These are phyloP conservation scores for Astrothelium subdiscretum DNA, from an alignment of 495 filamentous ascomycete species.

Conservation along the genomic window DNA sequence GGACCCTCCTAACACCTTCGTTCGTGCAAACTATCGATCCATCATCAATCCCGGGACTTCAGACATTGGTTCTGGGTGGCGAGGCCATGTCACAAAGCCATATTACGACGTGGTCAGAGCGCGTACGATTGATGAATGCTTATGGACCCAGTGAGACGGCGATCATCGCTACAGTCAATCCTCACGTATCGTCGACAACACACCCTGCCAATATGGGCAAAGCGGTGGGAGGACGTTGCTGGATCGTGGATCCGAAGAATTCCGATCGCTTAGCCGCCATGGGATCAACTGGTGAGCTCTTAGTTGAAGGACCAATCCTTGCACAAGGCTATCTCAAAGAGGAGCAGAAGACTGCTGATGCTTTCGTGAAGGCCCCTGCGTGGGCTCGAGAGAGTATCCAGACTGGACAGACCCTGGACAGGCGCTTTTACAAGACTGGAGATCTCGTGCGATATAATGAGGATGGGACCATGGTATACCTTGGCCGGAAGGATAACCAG, in stretches of 20 bases:
- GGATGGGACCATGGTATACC: constrained; percentile 21
- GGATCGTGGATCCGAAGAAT: constrained; percentile 28
- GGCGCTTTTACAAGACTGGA: constrained; percentile 26
- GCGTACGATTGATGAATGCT: constrained; percentile 57
- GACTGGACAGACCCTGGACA: neutral
- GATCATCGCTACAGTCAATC: constrained; percentile 50
- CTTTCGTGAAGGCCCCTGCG: constrained; percentile 21
- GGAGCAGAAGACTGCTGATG: constrained; percentile 20
- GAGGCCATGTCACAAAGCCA: constrained; percentile 65
- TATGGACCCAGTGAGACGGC: constrained; percentile 85
- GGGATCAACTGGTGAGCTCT: constrained; percentile 31
- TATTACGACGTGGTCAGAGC: constrained; percentile 53
- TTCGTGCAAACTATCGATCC: constrained; percentile 50
- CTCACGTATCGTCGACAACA: constrained; percentile 6
- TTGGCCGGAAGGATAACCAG: constrained; percentile 26
- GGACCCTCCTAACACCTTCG: constrained; percentile 70
- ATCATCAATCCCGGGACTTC: constrained; percentile 54
- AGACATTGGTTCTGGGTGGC: constrained; percentile 67
- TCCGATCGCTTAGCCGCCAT: constrained; percentile 26
- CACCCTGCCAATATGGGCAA: constrained; percentile 22
- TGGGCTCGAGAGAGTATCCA: constrained; percentile 9
- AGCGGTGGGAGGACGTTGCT: constrained; percentile 20
- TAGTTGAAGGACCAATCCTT: constrained; percentile 29
- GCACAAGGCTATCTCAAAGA: constrained; percentile 31
- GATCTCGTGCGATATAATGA: constrained; percentile 21